Base-by-base conservation (phyloP, 2,329 filamentous ascomycete species). In the Sclerotinia glacialis region DNA sequence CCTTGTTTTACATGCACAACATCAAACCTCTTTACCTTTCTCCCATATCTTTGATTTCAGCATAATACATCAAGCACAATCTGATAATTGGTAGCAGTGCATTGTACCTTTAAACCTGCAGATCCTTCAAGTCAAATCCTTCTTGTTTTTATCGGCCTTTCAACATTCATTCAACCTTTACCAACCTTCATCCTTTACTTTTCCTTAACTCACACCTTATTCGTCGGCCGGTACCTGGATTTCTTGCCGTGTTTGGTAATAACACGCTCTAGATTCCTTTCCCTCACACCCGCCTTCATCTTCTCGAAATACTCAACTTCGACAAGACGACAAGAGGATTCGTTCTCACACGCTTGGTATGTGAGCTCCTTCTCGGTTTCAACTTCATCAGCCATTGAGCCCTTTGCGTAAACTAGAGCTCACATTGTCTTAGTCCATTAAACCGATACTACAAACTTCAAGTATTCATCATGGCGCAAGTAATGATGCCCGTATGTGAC, bases 401-500 rank as follows among this genome's bases (percentile, higher is more conserved):
- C 1, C 2, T 61, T 5, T 5, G 21, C 21, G 1, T 47, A 21
- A 26, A 50, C 0, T 11, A 37, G 5, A 21, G n/a, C 58, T 61
- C 21, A 61, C 9, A 49, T 23, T 21, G 4, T 26, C 5, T 18
- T 40, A 40, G 31, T 50, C 8, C n/a, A 8, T 40, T 26, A 21
- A 21, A 1, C 14, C 9, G 12, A 37, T 49, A 49, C 31, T 3
- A 49, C 8, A 37, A 18, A 40, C 14, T 49, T 26, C 14, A 37
- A 37, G 3, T 21, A 18, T 49, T 49, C n/a, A 61, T 37, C 46
- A 61, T 61, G 58, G 21, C 58, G 31, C 58, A 61, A 61, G 46
- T 49, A 18, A 61, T 61, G 46, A 49, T 61, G 58, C 58, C 58
- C 8, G 58, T 61, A 49, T 50, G 58, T 61, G 5, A 23, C n/a